A percentile compares a stretch with the other conserved stretches of the same genome.
These are phyloP conservation scores for Pseudocercospora musae DNA, from an alignment of 2,329 filamentous ascomycete genomes.

Conservation along the genomic window DNA sequence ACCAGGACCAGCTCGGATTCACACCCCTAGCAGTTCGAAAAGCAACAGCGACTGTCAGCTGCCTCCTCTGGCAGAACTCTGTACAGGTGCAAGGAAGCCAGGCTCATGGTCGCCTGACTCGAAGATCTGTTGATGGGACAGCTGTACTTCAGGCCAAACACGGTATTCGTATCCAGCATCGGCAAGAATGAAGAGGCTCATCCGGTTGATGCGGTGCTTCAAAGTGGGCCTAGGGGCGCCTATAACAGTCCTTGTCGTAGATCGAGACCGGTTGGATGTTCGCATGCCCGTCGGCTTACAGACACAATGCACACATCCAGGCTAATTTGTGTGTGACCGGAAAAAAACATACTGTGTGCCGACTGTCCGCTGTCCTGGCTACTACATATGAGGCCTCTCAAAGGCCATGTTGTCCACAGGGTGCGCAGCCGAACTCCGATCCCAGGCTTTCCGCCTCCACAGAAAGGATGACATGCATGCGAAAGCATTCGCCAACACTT, in stretches of 20 bases:
- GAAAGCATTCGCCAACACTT: background rate
- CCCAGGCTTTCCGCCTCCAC: background rate
- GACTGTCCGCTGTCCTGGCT: background rate
- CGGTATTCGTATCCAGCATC: background rate
- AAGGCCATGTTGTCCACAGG: background rate
- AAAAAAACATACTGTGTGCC: background rate
- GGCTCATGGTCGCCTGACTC: background rate
- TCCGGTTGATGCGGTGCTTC: background rate
- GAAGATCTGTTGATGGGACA: background rate
- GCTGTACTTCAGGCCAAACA: background rate
- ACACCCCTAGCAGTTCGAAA: background rate
- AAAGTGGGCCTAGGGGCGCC: background rate
- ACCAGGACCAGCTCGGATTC: background rate
- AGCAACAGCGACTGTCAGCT: background rate
- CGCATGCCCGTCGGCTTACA: background rate
- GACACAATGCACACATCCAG: background rate
- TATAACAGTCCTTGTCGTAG: background rate
- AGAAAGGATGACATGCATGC: background rate
- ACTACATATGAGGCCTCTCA: background rate
- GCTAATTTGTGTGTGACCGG: background rate
- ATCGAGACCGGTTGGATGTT: background rate
- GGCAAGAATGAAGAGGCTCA: background rate
- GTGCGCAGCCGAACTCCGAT: background rate
- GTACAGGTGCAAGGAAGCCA: background rate
- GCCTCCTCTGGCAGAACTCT: too few relatives aligned